These are phyloP conservation scores for Penicillium paxilli DNA, from an alignment of 495 filamentous ascomycete genomes.

Conservation along the genomic window DNA sequence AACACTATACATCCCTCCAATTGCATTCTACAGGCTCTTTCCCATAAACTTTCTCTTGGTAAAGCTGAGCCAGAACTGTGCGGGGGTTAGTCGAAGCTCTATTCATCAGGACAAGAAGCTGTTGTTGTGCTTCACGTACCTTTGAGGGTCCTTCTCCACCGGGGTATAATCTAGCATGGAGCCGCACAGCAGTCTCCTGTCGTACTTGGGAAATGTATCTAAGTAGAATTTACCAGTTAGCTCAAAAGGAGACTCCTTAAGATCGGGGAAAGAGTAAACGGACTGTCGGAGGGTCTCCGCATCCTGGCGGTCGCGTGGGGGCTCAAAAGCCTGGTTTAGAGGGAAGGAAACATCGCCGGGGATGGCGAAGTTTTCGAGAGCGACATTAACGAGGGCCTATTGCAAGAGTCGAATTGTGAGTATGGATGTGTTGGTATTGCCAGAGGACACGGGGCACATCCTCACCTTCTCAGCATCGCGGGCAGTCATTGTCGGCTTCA, in stretches of 20 bases:
- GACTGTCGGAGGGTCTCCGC: conserved; percentile 81
- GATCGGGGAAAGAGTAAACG: neutral
- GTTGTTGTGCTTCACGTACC: conserved; percentile 43
- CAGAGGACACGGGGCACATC: neutral
- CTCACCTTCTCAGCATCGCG: conserved; percentile 61
- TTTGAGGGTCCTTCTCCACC: conserved; percentile 86
- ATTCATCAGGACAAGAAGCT: neutral
- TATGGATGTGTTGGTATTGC: neutral
- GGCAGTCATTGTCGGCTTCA: conserved; percentile 67
- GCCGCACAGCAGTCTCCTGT: conserved; percentile 80
- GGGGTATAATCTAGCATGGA: conserved; percentile 83
- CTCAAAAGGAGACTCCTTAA: neutral
- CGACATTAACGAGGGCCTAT: conserved; percentile 65
- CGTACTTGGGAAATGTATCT: conserved; percentile 84
- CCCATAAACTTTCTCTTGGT: conserved; percentile 99
- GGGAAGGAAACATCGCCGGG: conserved; percentile 95
- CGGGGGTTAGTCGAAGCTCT: conserved; percentile 5
- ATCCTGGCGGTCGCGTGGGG: conserved; percentile 81
- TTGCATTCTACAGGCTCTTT: conserved; percentile 67
- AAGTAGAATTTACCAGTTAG: conserved; percentile 11
- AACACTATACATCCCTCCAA: conserved; percentile 27
- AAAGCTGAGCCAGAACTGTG: conserved; percentile 95
- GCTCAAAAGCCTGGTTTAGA: conserved; percentile 81
- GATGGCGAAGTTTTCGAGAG: conserved; percentile 90
- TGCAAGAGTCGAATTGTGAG: conserved; percentile 1